Conservation (phyloP, 352 stramenopile species). For the Lagenidium giganteum region DNA sequence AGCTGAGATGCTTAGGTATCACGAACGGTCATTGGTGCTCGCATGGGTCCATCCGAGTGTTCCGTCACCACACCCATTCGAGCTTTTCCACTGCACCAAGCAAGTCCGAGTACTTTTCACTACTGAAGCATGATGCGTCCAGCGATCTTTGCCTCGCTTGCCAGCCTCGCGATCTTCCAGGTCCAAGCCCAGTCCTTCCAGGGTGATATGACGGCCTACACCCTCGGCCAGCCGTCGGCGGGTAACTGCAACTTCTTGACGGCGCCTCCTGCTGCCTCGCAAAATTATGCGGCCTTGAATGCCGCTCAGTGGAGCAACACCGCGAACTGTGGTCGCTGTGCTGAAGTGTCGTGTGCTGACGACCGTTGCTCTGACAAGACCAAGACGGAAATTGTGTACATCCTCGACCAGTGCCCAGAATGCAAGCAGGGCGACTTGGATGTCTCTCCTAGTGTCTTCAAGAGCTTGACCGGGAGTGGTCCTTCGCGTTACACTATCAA, state of each 20-base stretch:
- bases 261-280: neutral
- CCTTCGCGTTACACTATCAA: constrained; percentile 32
- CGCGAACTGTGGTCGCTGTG: constrained; percentile 8
- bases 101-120: too few species aligned
- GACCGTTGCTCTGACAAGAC: constrained; percentile 20
- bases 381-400: constrained; percentile 7
- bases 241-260: constrained; percentile 55
- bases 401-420: constrained; percentile 21
- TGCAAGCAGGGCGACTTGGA: constrained; percentile 27
- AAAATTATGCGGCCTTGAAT: constrained; percentile 13
- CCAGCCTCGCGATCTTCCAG: too few species aligned
- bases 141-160: too few species aligned
- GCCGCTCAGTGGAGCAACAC: constrained; percentile 8
- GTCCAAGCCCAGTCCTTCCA: too few species aligned
- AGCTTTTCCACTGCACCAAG: too few species aligned
- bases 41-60: too few species aligned
- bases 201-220: constrained; percentile 42
- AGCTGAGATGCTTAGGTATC: too few species aligned
- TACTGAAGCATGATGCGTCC: too few species aligned
- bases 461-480: constrained; percentile 30
- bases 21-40: too few species aligned
- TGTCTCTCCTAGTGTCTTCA: constrained; percentile 39
- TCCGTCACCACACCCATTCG: too few species aligned
- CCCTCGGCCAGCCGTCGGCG: constrained; percentile 22
- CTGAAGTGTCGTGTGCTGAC: constrained; percentile 4